These are phyloP conservation scores for Alternaria sp. DNA, from an alignment of 2,329 filamentous ascomycete species.

Conservation along the genomic window DNA sequence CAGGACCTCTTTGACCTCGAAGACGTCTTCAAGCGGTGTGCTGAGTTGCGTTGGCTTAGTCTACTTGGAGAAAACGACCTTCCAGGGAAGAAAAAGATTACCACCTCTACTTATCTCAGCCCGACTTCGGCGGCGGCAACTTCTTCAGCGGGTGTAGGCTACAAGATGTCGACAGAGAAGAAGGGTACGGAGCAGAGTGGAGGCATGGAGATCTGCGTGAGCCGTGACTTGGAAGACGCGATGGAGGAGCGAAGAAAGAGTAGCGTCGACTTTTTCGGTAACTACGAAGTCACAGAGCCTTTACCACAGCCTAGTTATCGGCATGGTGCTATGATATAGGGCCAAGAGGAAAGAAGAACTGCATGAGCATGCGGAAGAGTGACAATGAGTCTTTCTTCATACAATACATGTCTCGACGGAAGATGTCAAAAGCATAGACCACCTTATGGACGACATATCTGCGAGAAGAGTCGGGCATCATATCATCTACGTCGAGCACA, in stretches of 20 bases:
- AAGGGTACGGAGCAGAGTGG: conserved; percentile 46
- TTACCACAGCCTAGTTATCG: conserved; percentile 44
- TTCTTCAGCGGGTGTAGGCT: conserved; percentile 42
- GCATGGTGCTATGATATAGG: conserved; percentile 43
- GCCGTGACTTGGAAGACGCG: conserved; percentile 40
- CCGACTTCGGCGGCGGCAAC: conserved; percentile 18
- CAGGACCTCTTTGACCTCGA: conserved; percentile 48
- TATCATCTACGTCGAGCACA: not conserved
- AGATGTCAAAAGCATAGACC: not conserved
- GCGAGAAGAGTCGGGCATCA: not conserved
- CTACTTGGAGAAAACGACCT: conserved; percentile 37
- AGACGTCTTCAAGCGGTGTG: conserved; percentile 45
- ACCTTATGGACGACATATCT: not conserved
- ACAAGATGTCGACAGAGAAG: conserved; percentile 44
- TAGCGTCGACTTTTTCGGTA: conserved; percentile 47
- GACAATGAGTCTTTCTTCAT: not conserved
- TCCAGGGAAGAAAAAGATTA: conserved; percentile 10
- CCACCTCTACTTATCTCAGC: conserved; percentile 18
- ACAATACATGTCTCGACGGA: not conserved
- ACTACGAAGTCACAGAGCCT: conserved; percentile 46
- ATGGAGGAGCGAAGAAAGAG: conserved; percentile 41
- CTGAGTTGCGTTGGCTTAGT: conserved; percentile 42
- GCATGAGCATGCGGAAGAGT: not conserved
- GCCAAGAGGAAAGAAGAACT: not conserved
- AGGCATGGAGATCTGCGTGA: conserved; percentile 49